phyloP scores from a whole-genome alignment of 2,329 filamentous ascomycete species.

The Neonectria magnoliae region DNA sequence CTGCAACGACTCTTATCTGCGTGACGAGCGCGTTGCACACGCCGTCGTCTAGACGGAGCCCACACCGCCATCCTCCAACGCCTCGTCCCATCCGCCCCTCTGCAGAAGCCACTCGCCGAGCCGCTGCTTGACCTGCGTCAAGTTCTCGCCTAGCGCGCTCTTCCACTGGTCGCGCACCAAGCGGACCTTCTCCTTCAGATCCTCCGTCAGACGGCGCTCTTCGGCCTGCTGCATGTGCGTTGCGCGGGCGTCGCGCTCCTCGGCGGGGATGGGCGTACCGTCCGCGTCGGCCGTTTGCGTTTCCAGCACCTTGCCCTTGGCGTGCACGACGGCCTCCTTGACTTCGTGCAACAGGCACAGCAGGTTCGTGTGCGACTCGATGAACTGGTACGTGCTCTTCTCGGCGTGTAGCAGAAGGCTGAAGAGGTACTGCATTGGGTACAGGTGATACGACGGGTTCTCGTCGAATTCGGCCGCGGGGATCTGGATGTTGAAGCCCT shows the following conservation, averaged over 20 bases:
- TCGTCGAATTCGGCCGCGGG: conserved; percentile 83
- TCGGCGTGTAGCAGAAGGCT: conserved; percentile 86
- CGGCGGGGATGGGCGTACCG: conserved; percentile 43
- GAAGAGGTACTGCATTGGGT: conserved; percentile 91
- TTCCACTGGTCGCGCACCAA: conserved; percentile 92
- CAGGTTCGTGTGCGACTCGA: conserved; percentile 92
- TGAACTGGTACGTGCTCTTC: conserved; percentile 95
- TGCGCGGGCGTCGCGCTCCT: conserved; percentile 54
- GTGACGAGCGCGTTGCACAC: not conserved
- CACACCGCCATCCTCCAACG: conserved; percentile 67
- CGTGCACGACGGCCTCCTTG: conserved; percentile 78
- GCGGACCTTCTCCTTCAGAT: conserved; percentile 92
- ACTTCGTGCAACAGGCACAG: conserved; percentile 92
- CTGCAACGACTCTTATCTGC: not conserved
- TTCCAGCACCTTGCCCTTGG: conserved; percentile 74
- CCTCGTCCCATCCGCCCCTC: conserved; percentile 90
- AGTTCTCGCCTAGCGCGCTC: conserved; percentile 81
- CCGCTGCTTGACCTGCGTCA: conserved; percentile 77
- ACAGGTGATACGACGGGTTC: conserved; percentile 81
- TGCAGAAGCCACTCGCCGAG: conserved; percentile 78
- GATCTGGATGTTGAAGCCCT: conserved; percentile 77
- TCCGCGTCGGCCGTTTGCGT: conserved; percentile 64
- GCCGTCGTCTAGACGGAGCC: conserved; percentile 52
- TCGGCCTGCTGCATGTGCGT: conserved; percentile 72
- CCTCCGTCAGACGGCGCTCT: conserved; percentile 77